A percentile compares a stretch with the other conserved stretches of the same genome.
phyloP scores from a whole-genome alignment of 2,329 filamentous ascomycete genomes.

The Beauveria bassiana region DNA sequence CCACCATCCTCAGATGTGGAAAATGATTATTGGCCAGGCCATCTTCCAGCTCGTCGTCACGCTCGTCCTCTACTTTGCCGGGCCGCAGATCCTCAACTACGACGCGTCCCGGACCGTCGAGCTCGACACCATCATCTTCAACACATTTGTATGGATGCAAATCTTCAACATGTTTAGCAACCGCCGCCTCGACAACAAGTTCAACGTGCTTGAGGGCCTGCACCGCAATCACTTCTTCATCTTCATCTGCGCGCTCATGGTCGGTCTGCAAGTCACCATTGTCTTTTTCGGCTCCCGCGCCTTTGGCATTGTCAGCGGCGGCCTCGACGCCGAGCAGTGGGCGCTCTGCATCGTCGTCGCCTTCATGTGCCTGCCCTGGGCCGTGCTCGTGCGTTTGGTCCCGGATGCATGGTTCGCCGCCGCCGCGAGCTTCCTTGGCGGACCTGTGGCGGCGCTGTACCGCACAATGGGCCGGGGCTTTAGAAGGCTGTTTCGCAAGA shows the following conservation, averaged over 20 bases:
- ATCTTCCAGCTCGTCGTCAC: conserved; percentile 54
- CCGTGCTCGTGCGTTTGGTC: conserved; percentile 62
- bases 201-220: conserved; percentile 83
- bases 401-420: conserved; percentile 49
- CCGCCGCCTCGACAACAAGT: conserved; percentile 74
- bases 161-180: conserved; percentile 80
- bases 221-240: conserved; percentile 75
- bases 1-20: conserved; percentile 43
- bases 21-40: conserved; percentile 56
- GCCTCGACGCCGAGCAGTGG: conserved; percentile 66
- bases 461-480: not conserved
- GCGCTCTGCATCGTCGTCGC: conserved; percentile 74
- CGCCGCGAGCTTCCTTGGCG: conserved; percentile 3
- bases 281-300: conserved; percentile 72
- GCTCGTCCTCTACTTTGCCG: conserved; percentile 54
- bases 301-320: conserved; percentile 52
- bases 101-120: conserved; percentile 34
- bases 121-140: conserved; percentile 57
- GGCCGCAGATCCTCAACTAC: conserved; percentile 46
- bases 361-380: conserved; percentile 66
- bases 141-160: conserved; percentile 66
- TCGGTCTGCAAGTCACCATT: conserved; percentile 77
- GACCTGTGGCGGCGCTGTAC: conserved; percentile 7
- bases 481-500: not conserved
- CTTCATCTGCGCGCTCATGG: conserved; percentile 70